A percentile compares a stretch with the other conserved stretches of the same genome.
These are phyloP conservation scores for Mucor ambiguus DNA, from an alignment of 371 early-diverging fungal genomes.

Conservation along the genomic window DNA sequence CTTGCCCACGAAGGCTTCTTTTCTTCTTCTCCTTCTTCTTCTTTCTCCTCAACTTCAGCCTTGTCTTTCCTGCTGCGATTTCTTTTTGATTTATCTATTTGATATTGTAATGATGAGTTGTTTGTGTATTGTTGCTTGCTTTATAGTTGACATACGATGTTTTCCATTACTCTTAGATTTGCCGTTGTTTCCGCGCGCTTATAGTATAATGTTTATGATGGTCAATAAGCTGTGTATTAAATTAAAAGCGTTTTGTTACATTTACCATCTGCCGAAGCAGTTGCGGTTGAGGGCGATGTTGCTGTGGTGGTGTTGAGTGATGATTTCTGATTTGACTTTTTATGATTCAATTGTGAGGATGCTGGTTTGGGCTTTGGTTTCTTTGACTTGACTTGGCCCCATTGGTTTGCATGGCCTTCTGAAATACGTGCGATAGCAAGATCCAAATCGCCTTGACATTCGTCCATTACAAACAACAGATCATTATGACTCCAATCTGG, in stretches of 20 bases:
- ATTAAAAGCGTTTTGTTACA: background rate
- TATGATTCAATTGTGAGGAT: background rate
- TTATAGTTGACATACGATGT: background rate
- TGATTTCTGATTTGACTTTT: background rate
- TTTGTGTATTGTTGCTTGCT: background rate
- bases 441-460: constrained; percentile 32
- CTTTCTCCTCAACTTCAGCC: background rate
- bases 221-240: background rate
- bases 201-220: background rate
- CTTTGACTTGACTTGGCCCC: constrained; percentile 32
- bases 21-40: constrained; percentile 11
- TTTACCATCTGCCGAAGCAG: background rate
- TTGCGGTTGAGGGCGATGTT: background rate
- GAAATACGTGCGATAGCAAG: constrained; percentile 28
- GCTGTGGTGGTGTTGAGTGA: background rate
- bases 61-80: constrained; percentile 3
- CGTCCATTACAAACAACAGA: constrained; percentile 32
- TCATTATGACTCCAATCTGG: constrained; percentile 31
- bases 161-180: constrained; percentile 5
- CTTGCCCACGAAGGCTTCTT: constrained; percentile 37
- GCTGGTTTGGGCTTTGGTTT: constrained; percentile 18
- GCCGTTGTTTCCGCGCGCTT: background rate
- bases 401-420: constrained; percentile 31
- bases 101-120: background rate
- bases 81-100: background rate